Evolutionary conservation across 208 protist species (phyloP), one percentile per base, ranked within the genome.

Genomic region (Acanthamoeba royreba): DNA sequence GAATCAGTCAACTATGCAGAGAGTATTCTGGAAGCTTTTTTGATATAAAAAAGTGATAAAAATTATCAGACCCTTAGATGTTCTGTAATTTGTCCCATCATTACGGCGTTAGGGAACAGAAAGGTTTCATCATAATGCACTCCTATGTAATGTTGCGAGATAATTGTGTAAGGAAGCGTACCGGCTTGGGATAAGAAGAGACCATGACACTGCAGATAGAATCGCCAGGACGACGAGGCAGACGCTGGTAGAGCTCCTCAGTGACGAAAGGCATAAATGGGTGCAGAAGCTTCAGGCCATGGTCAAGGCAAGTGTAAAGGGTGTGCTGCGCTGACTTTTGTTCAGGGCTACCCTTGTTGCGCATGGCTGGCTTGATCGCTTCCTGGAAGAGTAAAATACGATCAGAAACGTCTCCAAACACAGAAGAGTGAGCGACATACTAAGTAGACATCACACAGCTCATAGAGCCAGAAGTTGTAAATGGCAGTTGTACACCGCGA

Each of bases 191-290:
- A 52, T 93, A 93, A 22, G 89, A 25, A 17, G 89, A 63, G 46
- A 93, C 28, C 89, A 93, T 93, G 89, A 93, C 86, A 43, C 38
- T 63, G 35, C 40, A 53, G 47, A 88, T 35, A n/a, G 8, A 45
- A 35, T 94, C 92, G 63, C 31, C n/a, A n/a, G 69, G 77, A 19
- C 92, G 52, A 7, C 94, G 22, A 69, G 97, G 96, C 96, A 99
- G 72, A 92, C 98, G 97, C 95, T 99, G 99, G 98, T 98, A 99
- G 19, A 99, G 94, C 95, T 99, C 99, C 98, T 99, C 99, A 38
- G 99, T 99, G 63, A 99, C 93, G 96, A 99, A 99, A 25, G 99
- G 99, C 99, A 99, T 99, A 96, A 99, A 99, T 31, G 99, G 99
- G 95, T 99, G 99, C 11, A 99, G 96, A 94, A 99, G 87, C 88